Conservation (phyloP, 2,329 filamentous ascomycete species). For the Penicillium polonicum region DNA sequence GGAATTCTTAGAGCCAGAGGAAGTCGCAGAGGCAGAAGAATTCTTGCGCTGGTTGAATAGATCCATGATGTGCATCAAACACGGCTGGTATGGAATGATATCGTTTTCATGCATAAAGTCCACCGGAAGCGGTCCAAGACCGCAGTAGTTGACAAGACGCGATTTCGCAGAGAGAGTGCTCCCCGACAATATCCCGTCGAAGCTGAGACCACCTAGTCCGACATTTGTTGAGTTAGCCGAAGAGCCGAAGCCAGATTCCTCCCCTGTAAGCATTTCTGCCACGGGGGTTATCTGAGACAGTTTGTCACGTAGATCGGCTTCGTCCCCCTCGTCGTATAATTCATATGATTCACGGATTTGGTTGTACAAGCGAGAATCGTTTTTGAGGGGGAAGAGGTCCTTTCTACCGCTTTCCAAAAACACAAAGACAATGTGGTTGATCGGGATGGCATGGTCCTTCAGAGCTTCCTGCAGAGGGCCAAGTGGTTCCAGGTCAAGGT, state of each 20-base stretch:
- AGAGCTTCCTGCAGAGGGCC: conserved; percentile 26
- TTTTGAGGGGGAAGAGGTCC: conserved; percentile 31
- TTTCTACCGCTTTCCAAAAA: conserved; percentile 34
- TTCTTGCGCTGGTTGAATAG: conserved; percentile 29
- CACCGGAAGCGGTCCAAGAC: conserved; percentile 29
- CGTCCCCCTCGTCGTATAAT: conserved; percentile 8
- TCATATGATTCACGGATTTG: conserved; percentile 26
- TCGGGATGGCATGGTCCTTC: conserved; percentile 24
- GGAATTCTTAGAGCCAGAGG: neutral
- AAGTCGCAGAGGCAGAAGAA: neutral
- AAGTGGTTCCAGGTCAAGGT: conserved; percentile 27
- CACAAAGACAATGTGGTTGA: conserved; percentile 32
- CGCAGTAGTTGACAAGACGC: conserved; percentile 32
- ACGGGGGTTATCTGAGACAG: conserved; percentile 28
- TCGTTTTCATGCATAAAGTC: conserved; percentile 32
- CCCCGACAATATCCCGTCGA: conserved; percentile 29
- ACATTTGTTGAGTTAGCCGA: conserved; percentile 20
- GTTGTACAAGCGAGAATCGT: conserved; percentile 28
- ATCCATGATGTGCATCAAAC: conserved; percentile 32
- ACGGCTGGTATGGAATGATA: conserved; percentile 32
- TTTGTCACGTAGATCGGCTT: conserved; percentile 21
- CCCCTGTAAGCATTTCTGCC: conserved; percentile 33
- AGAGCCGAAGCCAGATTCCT: conserved; percentile 21
- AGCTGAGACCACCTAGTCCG: conserved; percentile 31
- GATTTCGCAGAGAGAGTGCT: conserved; percentile 34